These are phyloP conservation scores for Cajanus cajan DNA, from an alignment of 306 rosid genomes.

Conservation along the genomic window DNA sequence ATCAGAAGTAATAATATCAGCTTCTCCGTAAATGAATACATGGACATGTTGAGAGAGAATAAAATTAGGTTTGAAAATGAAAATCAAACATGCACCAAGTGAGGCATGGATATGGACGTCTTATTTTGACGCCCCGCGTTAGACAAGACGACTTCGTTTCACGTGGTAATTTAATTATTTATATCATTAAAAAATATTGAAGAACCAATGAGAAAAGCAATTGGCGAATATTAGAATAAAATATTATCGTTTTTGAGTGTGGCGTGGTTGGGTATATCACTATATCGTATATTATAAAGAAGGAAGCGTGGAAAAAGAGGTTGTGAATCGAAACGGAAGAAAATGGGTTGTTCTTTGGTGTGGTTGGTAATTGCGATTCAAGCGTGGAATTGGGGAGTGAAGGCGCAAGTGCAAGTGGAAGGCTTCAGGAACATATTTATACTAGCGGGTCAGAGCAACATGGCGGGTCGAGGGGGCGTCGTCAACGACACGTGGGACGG, in stretches of 20 bases:
- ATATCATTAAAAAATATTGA: not conserved
- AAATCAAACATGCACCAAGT: too few species aligned
- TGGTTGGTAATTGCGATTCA: not conserved
- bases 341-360: conserved; percentile 19
- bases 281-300: too few species aligned
- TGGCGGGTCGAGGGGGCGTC: conserved; percentile 92
- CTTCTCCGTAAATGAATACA: too few species aligned
- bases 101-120: too few species aligned
- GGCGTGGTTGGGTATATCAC: too few species aligned
- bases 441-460: conserved; percentile 97
- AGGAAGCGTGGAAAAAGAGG: not conserved
- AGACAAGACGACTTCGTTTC: not conserved
- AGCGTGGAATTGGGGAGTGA: not conserved
- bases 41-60: too few species aligned
- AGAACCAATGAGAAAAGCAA: not conserved
- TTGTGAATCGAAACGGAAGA: not conserved
- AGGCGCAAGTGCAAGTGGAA: too few species aligned
- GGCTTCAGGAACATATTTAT: conserved; percentile 61
- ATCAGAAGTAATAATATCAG: too few species aligned
- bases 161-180: not conserved
- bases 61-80: too few species aligned
- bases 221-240: not conserved
- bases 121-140: too few species aligned
- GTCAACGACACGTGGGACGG: conserved; percentile 58
- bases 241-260: too few species aligned